Evolutionary conservation across 2,329 filamentous ascomycete genomes (phyloP), one percentile per base, ranked within the genome.

Genomic region (Colletotrichum cereale): DNA sequence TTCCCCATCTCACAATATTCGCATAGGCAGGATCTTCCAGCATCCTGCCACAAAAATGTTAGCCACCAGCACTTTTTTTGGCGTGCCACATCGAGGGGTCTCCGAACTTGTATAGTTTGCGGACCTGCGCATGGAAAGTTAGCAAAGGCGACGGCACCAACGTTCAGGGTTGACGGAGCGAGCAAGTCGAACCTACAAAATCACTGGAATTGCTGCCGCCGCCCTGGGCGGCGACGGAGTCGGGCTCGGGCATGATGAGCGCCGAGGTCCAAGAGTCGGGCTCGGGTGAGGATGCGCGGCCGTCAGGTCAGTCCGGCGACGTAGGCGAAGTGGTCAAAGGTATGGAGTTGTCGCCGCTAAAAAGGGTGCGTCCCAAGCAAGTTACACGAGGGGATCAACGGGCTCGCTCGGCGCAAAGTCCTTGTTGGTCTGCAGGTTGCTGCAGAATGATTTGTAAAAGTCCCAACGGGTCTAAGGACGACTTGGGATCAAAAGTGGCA

Each of bases 51-150:
- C 72, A 31, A 55, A 76, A 71, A 74, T 63, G 74, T 81, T 70
- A 82, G 82, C 75, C 76, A 76, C 74, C 78, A 63, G 42, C 58
- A n/a, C n/a, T 52, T 48, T 66, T 63, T 38, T 48, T 50, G 62
- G 72, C 44, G 10, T 31, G 36, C n/a, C n/a, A n/a, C 62, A 34
- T 66, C 52, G 55, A 56, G 65, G 58, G 75, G 64, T 71, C 68
- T 74, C 83, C 88, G 84, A 91, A 98, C 96, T 97, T 97, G 88
- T 98, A 98, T 75, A 98, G 87, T 85, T 98, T 98, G 86, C 96
- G 95, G 84, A 98, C 95, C 95, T 98, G 76, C 63, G 75, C 77
- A 72, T 38, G 56, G 62, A 64, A 55, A 70, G 74, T 82, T 77
- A 82, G 78, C 75, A 68, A 75, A 72, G 36, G 67, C 29, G 62